Percentiles rank a stretch among this genome's conserved stretches.
Conservation (phyloP, 768 basidiomycete genomes). For the Myochromella boudieri region DNA sequence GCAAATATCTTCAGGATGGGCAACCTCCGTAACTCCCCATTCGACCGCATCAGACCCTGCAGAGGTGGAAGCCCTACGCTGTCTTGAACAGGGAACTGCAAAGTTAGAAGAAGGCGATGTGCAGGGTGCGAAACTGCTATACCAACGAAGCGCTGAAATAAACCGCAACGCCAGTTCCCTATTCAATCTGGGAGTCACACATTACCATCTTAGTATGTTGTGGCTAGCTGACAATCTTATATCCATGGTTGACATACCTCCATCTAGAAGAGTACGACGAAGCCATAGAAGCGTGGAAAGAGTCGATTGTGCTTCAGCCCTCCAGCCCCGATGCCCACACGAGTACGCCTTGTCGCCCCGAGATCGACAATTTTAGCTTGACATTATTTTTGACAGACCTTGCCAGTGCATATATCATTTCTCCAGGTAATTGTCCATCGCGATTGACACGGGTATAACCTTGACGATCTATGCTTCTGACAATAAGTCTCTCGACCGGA, state of each 20-base stretch:
- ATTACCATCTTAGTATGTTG: slow-evolving; percentile 81
- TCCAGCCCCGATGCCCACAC: slow-evolving; percentile 86
- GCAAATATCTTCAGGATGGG: slow-evolving; percentile 56
- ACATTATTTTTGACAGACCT: slow-evolving; percentile 52
- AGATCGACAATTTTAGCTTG: slow-evolving; percentile 16
- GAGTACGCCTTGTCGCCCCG: slow-evolving; percentile 49
- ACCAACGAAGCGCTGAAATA: slow-evolving; percentile 78
- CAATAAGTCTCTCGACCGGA: slow-evolving; percentile 70
- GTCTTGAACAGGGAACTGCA: slow-evolving; percentile 79
- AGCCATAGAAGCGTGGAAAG: slow-evolving; percentile 85
- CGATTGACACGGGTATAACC: slow-evolving; percentile 10
- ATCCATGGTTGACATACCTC: slow-evolving; percentile 12
- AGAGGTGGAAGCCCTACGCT: slow-evolving; percentile 74
- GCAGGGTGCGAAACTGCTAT: slow-evolving; percentile 71
- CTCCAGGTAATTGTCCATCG: slow-evolving; percentile 35
- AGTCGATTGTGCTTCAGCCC: slow-evolving; percentile 78
- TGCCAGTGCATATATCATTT: slow-evolving; percentile 88
- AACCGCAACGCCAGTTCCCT: slow-evolving; percentile 78
- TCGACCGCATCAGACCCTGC: slow-evolving; percentile 84
- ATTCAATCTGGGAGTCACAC: slow-evolving; percentile 87
- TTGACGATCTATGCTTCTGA: slow-evolving; percentile 3
- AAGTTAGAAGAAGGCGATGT: slow-evolving; percentile 88
- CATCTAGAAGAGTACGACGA: slow-evolving; percentile 80
- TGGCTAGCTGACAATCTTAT: slow-evolving; percentile 8
- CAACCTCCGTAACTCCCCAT: slow-evolving; percentile 76